A percentile compares a stretch with the other conserved stretches of the same genome.
Conservation (phyloP, 345 rosid genomes). For the Lepidium africanum region DNA sequence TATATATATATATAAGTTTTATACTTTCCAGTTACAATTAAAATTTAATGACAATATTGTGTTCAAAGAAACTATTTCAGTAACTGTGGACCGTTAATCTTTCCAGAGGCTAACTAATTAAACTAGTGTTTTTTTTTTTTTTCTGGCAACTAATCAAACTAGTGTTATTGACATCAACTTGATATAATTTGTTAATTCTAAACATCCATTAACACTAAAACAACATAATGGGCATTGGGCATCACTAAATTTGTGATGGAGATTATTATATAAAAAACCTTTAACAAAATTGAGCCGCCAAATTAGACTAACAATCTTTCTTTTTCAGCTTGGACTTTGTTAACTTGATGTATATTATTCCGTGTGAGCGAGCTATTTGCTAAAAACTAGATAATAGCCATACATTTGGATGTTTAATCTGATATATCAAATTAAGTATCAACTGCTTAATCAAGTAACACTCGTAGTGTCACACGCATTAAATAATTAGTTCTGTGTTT, state of each 20-base stretch:
- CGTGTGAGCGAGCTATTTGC: neutral
- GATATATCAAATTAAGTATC: neutral
- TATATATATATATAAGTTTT: too few species aligned
- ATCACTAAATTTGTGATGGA: neutral
- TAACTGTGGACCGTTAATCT: neutral
- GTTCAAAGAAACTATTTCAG: neutral
- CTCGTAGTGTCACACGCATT: neutral
- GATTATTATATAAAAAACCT: neutral
- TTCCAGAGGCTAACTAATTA: neutral
- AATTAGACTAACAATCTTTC: neutral
- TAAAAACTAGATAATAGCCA: neutral
- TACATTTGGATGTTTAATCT: too few species aligned
- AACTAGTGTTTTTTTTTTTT: too few species aligned
- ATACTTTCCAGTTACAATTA: too few species aligned
- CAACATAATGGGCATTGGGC: neutral
- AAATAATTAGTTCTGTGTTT: neutral
- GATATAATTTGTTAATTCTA: neutral
- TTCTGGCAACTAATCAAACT: too few species aligned
- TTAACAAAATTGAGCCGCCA: constrained; percentile 16
- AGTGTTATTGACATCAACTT: neutral
- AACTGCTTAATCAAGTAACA: neutral
- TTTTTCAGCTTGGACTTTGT: neutral
- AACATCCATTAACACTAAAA: neutral
- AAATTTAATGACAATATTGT: too few species aligned
- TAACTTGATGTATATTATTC: neutral